Conservation (phyloP, 2,329 filamentous ascomycete species). For the Aureobasidium lini region DNA sequence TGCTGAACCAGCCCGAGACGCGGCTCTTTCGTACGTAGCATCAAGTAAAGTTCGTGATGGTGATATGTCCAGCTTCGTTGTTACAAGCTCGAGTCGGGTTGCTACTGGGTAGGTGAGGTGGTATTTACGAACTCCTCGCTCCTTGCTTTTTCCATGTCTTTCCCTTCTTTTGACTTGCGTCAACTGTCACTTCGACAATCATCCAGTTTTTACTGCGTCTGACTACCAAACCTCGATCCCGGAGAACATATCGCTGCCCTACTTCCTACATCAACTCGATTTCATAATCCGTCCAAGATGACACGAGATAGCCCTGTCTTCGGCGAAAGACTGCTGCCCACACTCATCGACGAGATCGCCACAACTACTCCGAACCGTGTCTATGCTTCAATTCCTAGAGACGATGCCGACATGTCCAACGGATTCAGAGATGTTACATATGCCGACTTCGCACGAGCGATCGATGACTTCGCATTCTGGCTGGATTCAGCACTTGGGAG, state of each 20-base stretch:
- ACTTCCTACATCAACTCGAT: neutral
- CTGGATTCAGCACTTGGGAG: neutral
- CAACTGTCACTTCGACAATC: neutral
- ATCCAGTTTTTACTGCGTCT: neutral
- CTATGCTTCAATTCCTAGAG: conserved; percentile 10
- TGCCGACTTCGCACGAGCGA: neutral
- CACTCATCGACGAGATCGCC: conserved; percentile 1
- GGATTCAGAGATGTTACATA: conserved; percentile 2
- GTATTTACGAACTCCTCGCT: neutral
- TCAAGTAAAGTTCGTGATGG: neutral
- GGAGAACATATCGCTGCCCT: neutral
- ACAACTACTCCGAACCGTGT: neutral
- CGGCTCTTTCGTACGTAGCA: conserved; percentile 1
- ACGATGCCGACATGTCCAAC: conserved; percentile 2
- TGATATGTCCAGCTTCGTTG: neutral
- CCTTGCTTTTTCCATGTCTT: neutral
- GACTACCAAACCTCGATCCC: neutral
- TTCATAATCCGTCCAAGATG: neutral
- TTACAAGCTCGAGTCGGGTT: neutral
- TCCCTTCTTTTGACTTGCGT: neutral
- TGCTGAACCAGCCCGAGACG: neutral
- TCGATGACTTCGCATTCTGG: conserved; percentile 10
- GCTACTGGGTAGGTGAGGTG: neutral
- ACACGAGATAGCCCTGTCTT: neutral
- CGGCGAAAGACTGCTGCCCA: conserved; percentile 4